These are phyloP conservation scores for Kwoniella europaea DNA, from an alignment of 768 basidiomycete species.

Conservation along the genomic window DNA sequence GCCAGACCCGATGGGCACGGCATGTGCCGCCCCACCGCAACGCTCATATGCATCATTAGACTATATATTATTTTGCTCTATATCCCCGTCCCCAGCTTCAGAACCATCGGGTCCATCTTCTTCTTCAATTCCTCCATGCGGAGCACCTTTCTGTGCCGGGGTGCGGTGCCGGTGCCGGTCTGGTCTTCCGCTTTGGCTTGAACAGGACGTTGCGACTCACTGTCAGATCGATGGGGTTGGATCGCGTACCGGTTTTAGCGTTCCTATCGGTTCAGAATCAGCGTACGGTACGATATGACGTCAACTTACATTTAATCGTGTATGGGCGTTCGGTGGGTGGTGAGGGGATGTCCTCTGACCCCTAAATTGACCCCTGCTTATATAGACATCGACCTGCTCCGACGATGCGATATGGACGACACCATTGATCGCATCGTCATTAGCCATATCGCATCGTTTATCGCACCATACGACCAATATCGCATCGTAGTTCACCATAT, in stretches of 20 bases:
- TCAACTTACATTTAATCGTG: not conserved
- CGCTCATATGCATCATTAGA: not conserved
- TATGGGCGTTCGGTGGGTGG: not conserved
- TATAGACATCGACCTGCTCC: not conserved
- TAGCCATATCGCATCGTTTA: not conserved
- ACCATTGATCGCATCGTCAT: not conserved
- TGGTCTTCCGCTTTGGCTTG: not conserved
- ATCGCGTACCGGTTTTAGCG: not conserved
- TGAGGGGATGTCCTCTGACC: not conserved
- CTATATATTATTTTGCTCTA: not conserved
- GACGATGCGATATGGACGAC: not conserved
- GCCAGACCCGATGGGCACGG: not conserved
- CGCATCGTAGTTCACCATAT: no score
- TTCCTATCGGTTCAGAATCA: not conserved
- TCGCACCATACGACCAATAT: conserved; percentile 1
- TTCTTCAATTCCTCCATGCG: conserved; percentile 1
- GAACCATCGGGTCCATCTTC: not conserved
- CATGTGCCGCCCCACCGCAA: not conserved
- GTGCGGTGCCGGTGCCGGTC: not conserved
- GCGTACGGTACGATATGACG: not conserved
- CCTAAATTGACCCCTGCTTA: not conserved
- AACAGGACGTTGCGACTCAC: not conserved
- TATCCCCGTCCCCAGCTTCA: conserved; percentile 5
- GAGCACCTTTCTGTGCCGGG: not conserved
- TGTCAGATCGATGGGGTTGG: no score